Evolutionary conservation across 257 asterid species (phyloP).

Genomic region (Nicotiana tabacum): DNA sequence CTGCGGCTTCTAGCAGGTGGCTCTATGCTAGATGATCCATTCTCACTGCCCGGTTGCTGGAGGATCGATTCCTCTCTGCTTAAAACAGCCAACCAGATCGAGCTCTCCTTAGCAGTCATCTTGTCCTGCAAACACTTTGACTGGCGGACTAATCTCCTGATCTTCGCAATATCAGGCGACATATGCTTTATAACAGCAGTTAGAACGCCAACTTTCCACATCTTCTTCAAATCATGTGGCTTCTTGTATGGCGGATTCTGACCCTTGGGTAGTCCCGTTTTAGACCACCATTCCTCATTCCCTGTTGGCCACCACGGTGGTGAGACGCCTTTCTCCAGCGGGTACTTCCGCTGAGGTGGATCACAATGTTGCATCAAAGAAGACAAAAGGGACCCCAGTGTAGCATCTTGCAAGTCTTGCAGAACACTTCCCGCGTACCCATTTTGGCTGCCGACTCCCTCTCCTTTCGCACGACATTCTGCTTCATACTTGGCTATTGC

Average conservation of each 20-base stretch:
- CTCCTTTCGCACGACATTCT: slow-evolving; percentile 34
- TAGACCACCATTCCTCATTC: slow-evolving; percentile 66
- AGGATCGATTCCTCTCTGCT: slow-evolving; percentile 60
- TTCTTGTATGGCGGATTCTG: slow-evolving; percentile 55
- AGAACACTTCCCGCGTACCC: slow-evolving; percentile 34
- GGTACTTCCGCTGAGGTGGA: slow-evolving; percentile 65
- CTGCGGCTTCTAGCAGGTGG: slow-evolving; percentile 40
- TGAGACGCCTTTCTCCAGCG: slow-evolving; percentile 48
- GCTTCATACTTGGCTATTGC: slow-evolving; percentile 62
- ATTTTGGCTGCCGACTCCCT: slow-evolving; percentile 24
- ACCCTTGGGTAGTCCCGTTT: slow-evolving; percentile 42
- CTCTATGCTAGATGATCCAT: slow-evolving; percentile 66
- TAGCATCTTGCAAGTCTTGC: slow-evolving; percentile 61
- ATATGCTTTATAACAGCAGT: slow-evolving; percentile 79
- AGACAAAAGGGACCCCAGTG: slow-evolving; percentile 62
- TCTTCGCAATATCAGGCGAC: slow-evolving; percentile 79
- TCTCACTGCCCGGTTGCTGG: slow-evolving; percentile 58
- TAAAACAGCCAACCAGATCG: slow-evolving; percentile 72
- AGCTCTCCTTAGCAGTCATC: slow-evolving; percentile 90
- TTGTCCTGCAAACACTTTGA: slow-evolving; percentile 88
- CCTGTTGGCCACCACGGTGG: slow-evolving; percentile 87
- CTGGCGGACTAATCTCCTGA: slow-evolving; percentile 51
- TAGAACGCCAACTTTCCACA: slow-evolving; percentile 67
- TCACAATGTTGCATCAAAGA: slow-evolving; percentile 64
- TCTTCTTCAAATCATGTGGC: slow-evolving; percentile 70